A percentile compares a stretch with the other conserved stretches of the same genome.
Conservation (phyloP, 169 alveolate species). For the Plasmodium coatneyi region DNA sequence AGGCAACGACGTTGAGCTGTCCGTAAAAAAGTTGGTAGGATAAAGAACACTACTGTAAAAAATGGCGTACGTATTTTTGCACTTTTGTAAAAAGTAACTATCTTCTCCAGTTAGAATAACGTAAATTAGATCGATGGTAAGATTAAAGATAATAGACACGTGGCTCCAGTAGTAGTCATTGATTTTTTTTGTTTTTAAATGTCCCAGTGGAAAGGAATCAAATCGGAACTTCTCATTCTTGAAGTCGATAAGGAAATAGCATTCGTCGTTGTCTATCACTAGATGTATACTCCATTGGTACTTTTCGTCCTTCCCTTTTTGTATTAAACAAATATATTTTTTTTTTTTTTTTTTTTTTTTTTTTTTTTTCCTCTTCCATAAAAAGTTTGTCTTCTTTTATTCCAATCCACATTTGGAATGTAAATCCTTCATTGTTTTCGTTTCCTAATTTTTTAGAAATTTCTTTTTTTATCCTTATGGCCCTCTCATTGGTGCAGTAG, state of each 20-base stretch:
- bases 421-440: conserved; percentile 65
- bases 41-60: conserved; percentile 35
- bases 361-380: background rate
- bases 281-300: conserved; percentile 32
- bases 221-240: conserved; percentile 19
- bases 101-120: conserved; percentile 41
- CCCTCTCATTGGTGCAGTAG: conserved; percentile 43
- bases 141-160: conserved; percentile 36
- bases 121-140: conserved; percentile 55
- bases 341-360: conserved; percentile 11
- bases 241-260: conserved; percentile 36
- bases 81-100: background rate
- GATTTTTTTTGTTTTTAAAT: conserved; percentile 19
- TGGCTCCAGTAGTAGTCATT: conserved; percentile 34
- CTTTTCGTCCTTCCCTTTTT: conserved; percentile 26
- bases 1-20: background rate
- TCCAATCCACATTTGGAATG: conserved; percentile 73
- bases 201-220: conserved; percentile 12
- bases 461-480: conserved; percentile 46
- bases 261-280: conserved; percentile 37
- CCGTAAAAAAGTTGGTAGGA: conserved; percentile 47
- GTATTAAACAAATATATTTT: conserved; percentile 29
- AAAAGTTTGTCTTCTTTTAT: background rate
- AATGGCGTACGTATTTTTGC: conserved; percentile 19
- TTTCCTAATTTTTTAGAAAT: conserved; percentile 5